These are phyloP conservation scores for Puccinia hordei DNA, from an alignment of 1,284 basidiomycete genomes.

Conservation along the genomic window DNA sequence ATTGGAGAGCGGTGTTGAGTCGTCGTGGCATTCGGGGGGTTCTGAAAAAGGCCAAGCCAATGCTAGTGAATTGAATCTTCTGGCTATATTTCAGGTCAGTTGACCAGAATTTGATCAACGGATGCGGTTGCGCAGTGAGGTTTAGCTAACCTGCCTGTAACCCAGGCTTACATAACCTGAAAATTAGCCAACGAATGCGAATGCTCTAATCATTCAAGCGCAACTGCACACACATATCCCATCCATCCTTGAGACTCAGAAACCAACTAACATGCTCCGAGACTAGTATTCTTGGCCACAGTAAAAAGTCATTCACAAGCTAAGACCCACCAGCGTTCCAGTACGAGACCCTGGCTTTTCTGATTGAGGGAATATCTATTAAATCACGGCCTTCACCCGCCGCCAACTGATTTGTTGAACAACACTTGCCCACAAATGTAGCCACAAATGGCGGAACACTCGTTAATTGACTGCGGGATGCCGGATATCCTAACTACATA, in stretches of 20 bases:
- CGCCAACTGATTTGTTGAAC: not conserved
- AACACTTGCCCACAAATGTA: conserved; percentile 25
- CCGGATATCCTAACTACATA: conserved; percentile 39
- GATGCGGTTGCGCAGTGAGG: too few species aligned
- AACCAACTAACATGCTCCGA: not conserved
- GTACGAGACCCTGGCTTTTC: conserved; percentile 38
- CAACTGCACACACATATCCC: not conserved
- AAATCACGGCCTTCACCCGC: not conserved
- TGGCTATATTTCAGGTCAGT: too few species aligned
- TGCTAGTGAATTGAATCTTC: too few species aligned
- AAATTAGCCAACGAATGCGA: too few species aligned
- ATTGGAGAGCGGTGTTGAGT: too few species aligned
- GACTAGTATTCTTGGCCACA: not conserved
- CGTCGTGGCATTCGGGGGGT: too few species aligned
- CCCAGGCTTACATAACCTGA: too few species aligned
- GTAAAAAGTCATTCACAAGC: conserved; percentile 25
- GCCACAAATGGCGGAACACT: conserved; percentile 45
- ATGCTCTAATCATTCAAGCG: conserved; percentile 17
- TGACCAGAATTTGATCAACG: too few species aligned
- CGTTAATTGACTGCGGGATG: conserved; percentile 25
- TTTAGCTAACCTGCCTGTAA: too few species aligned
- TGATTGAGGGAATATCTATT: conserved; percentile 33
- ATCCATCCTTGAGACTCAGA: not conserved
- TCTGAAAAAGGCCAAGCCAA: too few species aligned
- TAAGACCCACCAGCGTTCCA: conserved; percentile 17